Percentiles rank a stretch among this genome's conserved stretches.
phyloP scores from a whole-genome alignment of 805 yeast genomes.

The Millerozyma miso region DNA sequence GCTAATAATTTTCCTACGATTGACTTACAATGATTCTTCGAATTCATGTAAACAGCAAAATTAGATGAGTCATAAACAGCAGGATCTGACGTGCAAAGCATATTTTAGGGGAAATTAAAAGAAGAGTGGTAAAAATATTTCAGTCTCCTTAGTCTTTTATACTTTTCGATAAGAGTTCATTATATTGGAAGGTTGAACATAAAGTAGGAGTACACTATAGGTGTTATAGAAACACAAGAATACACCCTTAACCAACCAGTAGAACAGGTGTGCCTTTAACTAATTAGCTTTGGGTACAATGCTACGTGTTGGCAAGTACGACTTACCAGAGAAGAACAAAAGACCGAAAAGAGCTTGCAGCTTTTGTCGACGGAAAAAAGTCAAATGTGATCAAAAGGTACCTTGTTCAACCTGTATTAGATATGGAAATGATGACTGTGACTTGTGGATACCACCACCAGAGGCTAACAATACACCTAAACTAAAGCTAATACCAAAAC shows the following conservation, averaged over 20 bases:
- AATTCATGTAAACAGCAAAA: neutral
- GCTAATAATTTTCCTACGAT: no score
- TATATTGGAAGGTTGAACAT: neutral
- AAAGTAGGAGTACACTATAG: neutral
- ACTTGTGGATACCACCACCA: neutral
- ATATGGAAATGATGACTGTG: constrained; percentile 1
- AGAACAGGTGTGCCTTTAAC: neutral
- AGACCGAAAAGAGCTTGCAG: constrained; percentile 1
- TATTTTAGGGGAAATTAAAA: neutral
- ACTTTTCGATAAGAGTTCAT: neutral
- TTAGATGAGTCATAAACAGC: neutral
- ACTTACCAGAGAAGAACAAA: neutral
- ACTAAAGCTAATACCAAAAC: neutral
- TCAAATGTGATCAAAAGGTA: constrained; percentile 21
- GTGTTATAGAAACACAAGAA: neutral
- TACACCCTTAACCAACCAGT: neutral
- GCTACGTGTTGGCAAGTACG: neutral
- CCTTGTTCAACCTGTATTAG: constrained; percentile 27
- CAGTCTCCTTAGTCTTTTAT: neutral
- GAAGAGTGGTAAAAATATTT: neutral
- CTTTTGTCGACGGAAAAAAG: constrained; percentile 14
- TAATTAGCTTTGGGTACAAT: neutral
- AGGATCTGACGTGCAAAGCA: neutral
- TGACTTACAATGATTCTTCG: neutral
- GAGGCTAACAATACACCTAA: no score